A percentile compares a stretch with the other conserved stretches of the same genome.
Conservation (phyloP, 2,329 filamentous ascomycete species). For the Claviceps monticola region DNA sequence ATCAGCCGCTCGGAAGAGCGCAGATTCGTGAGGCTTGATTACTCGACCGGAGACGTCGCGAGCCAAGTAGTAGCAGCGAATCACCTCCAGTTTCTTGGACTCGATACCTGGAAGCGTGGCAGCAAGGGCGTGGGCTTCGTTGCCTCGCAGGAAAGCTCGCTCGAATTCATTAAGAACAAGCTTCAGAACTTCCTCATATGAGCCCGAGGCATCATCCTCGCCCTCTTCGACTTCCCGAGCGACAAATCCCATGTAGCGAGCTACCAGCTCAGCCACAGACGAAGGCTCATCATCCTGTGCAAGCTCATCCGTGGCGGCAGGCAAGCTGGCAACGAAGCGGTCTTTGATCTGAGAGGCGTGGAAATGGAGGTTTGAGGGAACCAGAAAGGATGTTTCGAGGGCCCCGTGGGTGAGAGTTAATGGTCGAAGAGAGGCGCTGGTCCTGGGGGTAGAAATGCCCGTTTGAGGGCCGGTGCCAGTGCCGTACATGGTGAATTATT, state of each 20-base stretch:
- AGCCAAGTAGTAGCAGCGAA: constrained; percentile 83
- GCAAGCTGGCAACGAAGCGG: constrained; percentile 71
- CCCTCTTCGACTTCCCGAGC: constrained; percentile 82
- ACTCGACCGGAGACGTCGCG: constrained; percentile 71
- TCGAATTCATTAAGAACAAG: constrained; percentile 92
- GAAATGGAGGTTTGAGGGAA: constrained; percentile 91
- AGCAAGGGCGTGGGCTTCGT: constrained; percentile 87
- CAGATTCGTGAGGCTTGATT: constrained; percentile 87
- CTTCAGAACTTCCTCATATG: constrained; percentile 85
- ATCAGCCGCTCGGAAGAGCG: constrained; percentile 74
- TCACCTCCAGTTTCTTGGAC: constrained; percentile 80
- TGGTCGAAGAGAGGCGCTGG: constrained; percentile 80
- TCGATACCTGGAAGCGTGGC: constrained; percentile 79
- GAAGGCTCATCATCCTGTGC: constrained; percentile 99
- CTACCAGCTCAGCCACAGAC: constrained; percentile 81
- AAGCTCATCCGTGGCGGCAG: constrained; percentile 86
- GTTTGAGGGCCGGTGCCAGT: constrained; percentile 75
- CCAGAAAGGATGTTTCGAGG: constrained; percentile 90
- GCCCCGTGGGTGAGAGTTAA: constrained; percentile 84
- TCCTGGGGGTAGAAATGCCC: constrained; percentile 92
- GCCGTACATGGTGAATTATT: constrained; percentile 60
- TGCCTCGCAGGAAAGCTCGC: constrained; percentile 83
- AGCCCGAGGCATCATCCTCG: constrained; percentile 77
- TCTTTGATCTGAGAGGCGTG: constrained; percentile 92
- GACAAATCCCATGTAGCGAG: constrained; percentile 83